A percentile compares a stretch with the other conserved stretches of the same genome.
phyloP scores from a whole-genome alignment of 1,284 basidiomycete species.

The Afroboletus lepidellus region DNA sequence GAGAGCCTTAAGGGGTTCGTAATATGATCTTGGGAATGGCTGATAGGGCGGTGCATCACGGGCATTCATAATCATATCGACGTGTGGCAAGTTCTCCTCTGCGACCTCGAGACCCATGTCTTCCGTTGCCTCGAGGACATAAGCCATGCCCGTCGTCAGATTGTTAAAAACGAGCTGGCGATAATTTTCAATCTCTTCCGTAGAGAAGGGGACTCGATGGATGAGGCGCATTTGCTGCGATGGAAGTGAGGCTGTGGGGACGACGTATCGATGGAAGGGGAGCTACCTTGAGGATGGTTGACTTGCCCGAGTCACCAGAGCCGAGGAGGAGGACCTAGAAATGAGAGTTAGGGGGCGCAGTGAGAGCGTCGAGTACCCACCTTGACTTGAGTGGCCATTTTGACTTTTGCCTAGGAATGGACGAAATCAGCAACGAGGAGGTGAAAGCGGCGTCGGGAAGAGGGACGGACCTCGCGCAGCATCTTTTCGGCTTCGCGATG shows the following conservation, averaged over 20 bases:
- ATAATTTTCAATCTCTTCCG: conserved; percentile 75
- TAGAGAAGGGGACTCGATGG: conserved; percentile 74
- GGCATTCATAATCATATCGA: conserved; percentile 68
- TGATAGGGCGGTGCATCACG: conserved; percentile 78
- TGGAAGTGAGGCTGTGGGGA: background rate
- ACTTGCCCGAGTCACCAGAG: conserved; percentile 93
- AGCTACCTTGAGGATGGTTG: conserved; percentile 81
- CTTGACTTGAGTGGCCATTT: conserved; percentile 76
- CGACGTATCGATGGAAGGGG: background rate
- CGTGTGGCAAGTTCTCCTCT: conserved; percentile 52
- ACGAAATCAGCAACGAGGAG: background rate
- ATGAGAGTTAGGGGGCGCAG: conserved; percentile 5
- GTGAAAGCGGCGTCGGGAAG: background rate
- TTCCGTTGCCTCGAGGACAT: conserved; percentile 85
- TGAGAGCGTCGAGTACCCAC: conserved; percentile 35
- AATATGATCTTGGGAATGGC: conserved; percentile 66
- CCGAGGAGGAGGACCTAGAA: conserved; percentile 81
- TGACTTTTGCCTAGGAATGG: conserved; percentile 58
- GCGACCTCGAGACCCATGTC: conserved; percentile 78
- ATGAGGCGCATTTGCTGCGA: conserved; percentile 87
- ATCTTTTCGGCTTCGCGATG: conserved; percentile 69
- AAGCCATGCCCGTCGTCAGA: conserved; percentile 80
- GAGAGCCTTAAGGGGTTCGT: conserved; percentile 64
- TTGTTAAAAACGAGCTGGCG: conserved; percentile 92
- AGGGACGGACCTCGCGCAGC: conserved; percentile 54